A percentile compares a stretch with the other conserved stretches of the same genome.
Evolutionary conservation across 2,329 filamentous ascomycete genomes (phyloP).

Genomic region (Rhynchosporium graminicola): DNA sequence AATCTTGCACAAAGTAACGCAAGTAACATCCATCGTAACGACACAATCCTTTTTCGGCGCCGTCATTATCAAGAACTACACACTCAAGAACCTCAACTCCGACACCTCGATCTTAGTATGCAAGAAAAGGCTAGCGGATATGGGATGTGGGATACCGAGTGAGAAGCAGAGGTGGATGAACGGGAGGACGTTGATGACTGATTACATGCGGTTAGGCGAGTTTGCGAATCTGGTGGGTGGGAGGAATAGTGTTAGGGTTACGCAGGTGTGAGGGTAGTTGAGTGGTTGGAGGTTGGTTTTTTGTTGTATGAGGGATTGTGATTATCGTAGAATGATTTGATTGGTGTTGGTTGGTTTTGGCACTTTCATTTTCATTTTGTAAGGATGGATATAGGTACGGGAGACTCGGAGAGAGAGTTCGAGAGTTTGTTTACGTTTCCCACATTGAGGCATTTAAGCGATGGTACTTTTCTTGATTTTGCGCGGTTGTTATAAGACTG

Average conservation of each 20-base stretch:
- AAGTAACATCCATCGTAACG: constrained; percentile 5
- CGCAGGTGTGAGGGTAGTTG: too few relatives aligned
- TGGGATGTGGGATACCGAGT: background rate
- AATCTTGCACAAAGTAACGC: background rate
- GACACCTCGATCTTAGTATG: background rate
- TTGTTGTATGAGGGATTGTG: too few relatives aligned
- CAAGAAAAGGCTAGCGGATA: background rate
- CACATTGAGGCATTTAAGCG: too few relatives aligned
- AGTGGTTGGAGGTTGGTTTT: too few relatives aligned
- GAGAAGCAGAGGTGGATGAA: constrained; percentile 9
- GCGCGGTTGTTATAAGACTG: too few relatives aligned
- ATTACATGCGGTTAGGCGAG: constrained; percentile 11
- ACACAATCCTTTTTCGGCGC: background rate
- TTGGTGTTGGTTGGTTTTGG: too few relatives aligned
- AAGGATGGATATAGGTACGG: too few relatives aligned
- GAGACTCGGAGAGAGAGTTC: too few relatives aligned
- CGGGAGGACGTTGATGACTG: constrained; percentile 9
- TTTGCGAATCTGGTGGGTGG: constrained; percentile 5
- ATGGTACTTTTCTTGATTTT: too few relatives aligned
- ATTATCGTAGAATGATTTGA: too few relatives aligned
- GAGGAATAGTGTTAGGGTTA: background rate
- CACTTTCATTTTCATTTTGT: too few relatives aligned
- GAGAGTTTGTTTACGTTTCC: too few relatives aligned
- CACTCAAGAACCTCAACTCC: background rate
- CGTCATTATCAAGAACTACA: background rate